These are phyloP conservation scores for Cordyceps tenuipes DNA, from an alignment of 2,329 filamentous ascomycete genomes.

Conservation along the genomic window DNA sequence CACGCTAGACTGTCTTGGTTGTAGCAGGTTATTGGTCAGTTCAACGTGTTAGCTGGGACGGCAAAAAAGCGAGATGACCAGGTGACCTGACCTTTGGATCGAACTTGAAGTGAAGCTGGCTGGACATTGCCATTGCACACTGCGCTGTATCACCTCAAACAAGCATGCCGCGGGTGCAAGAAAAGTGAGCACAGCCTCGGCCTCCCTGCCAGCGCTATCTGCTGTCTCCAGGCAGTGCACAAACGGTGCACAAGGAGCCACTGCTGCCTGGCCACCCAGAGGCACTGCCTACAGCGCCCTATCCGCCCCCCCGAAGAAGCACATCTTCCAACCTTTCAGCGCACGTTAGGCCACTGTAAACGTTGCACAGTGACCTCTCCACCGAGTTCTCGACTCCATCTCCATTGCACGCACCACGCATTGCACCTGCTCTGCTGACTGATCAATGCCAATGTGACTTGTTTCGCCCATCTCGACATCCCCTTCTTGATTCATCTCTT, in stretches of 20 bases:
- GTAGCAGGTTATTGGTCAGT: no score
- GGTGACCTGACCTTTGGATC: conserved; percentile 4
- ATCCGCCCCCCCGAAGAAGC: neutral
- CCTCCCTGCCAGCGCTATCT: neutral
- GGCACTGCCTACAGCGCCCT: neutral
- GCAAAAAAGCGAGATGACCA: conserved; percentile 7
- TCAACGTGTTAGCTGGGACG: neutral
- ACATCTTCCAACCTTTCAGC: neutral
- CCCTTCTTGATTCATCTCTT: neutral
- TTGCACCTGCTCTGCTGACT: conserved; percentile 9
- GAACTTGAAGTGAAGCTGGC: neutral
- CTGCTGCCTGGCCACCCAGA: neutral
- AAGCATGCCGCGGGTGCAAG: neutral
- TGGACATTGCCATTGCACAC: neutral
- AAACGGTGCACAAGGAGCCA: neutral
- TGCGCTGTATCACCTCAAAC: no score
- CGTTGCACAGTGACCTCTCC: neutral
- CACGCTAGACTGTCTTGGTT: neutral
- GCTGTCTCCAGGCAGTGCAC: neutral
- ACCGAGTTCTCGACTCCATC: neutral
- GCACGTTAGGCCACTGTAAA: neutral
- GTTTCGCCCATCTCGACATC: conserved; percentile 3
- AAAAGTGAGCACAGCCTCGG: neutral
- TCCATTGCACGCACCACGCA: neutral
- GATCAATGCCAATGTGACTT: conserved; percentile 11